Conservation (phyloP, 148 eudicot species). For the Heliosperma pusillum region DNA sequence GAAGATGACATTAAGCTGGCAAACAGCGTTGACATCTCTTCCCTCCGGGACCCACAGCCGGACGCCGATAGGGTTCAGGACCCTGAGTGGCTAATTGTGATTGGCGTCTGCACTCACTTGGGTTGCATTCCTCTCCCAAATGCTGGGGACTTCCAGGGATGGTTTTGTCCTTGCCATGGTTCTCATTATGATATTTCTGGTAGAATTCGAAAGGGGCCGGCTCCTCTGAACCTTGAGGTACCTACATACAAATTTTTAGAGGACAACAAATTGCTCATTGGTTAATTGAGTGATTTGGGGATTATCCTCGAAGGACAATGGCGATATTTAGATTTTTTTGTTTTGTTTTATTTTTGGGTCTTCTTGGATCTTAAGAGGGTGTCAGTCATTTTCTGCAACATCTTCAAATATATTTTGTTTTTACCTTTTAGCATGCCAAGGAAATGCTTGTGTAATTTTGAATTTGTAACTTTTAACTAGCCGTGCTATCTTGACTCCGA, state of each 20-base stretch:
- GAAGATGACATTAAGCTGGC: conserved; percentile 59
- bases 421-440: conserved; percentile 19
- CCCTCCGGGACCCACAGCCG: conserved; percentile 69
- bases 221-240: conserved; percentile 70
- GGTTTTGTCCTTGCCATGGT: conserved; percentile 87
- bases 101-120: conserved; percentile 75
- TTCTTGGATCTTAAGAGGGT: neutral
- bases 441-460: conserved; percentile 28
- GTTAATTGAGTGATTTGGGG: conserved; percentile 27
- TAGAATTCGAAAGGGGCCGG: conserved; percentile 70
- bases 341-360: conserved; percentile 15
- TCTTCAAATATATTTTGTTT: conserved; percentile 24
- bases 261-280: conserved; percentile 60
- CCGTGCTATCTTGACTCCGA: conserved; percentile 4
- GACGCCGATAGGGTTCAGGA: conserved; percentile 59
- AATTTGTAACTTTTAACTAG: conserved; percentile 16
- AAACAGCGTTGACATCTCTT: conserved; percentile 47
- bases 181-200: conserved; percentile 78
- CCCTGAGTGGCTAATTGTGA: conserved; percentile 74
- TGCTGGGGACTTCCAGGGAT: conserved; percentile 70
- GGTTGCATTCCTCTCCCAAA: conserved; percentile 78
- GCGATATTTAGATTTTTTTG: conserved; percentile 25
- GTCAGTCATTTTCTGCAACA: conserved; percentile 14
- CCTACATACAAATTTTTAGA: conserved; percentile 71
- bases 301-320: conserved; percentile 17